phyloP scores from a whole-genome alignment of 1,284 basidiomycete species.

The Cutaneotrichosporon arboriforme region DNA sequence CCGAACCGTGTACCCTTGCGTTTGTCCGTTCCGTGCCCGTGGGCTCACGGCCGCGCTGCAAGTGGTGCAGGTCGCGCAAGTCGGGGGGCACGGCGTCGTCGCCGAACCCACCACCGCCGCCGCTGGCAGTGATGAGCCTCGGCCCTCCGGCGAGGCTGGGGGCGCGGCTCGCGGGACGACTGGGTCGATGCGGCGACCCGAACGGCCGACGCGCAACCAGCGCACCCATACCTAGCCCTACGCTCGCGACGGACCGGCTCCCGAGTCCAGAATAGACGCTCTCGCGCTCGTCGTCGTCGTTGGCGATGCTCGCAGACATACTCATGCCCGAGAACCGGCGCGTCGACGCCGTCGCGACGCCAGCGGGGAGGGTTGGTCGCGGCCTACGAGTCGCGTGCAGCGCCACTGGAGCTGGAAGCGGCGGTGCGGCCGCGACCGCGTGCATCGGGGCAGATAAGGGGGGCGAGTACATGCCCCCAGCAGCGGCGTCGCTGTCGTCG shows the following conservation, averaged over 20 bases:
- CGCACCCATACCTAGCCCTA: slow-evolving; percentile 24
- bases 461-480: too few relatives aligned
- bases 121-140: too few relatives aligned
- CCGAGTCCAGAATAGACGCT: slow-evolving; percentile 23
- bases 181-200: not conserved
- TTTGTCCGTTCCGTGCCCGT: not conserved
- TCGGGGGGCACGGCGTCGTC: not conserved
- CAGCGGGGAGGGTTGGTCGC: not conserved
- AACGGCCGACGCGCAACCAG: not conserved
- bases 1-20: not conserved
- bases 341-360: too few relatives aligned
- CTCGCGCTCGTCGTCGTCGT: slow-evolving; percentile 15
- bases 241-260: slow-evolving; percentile 21
- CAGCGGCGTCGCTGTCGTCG: not conserved
- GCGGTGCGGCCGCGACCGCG: not conserved
- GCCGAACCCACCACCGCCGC: too few relatives aligned
- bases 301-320: too few relatives aligned
- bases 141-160: not conserved
- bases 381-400: not conserved
- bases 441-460: too few relatives aligned
- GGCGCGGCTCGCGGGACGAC: not conserved
- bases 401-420: not conserved
- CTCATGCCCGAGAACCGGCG: too few relatives aligned
- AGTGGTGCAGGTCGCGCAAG: too few relatives aligned
- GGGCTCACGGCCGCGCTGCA: too few relatives aligned